Evolutionary conservation across 805 yeast genomes (phyloP).

Genomic region (Lipomyces kockii): DNA sequence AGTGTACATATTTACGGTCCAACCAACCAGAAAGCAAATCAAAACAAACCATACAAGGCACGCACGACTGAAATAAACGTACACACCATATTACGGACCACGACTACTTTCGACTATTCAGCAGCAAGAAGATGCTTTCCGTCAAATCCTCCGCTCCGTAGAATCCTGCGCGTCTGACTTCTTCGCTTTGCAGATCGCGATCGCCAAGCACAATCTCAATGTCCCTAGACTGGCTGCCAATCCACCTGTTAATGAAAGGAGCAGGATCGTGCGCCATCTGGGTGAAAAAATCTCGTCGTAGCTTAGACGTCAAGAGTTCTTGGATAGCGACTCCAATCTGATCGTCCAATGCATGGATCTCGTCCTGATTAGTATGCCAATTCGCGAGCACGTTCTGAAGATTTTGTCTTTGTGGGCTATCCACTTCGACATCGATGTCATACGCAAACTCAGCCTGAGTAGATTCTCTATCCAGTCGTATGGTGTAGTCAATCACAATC

Average conservation of each 20-base stretch:
- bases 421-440: slow-evolving; percentile 69
- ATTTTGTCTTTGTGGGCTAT: slow-evolving; percentile 45
- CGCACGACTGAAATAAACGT: neutral
- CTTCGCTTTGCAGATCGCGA: slow-evolving; percentile 86
- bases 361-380: slow-evolving; percentile 50
- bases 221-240: slow-evolving; percentile 80
- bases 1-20: neutral
- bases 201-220: slow-evolving; percentile 87
- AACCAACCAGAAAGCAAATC: neutral
- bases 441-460: slow-evolving; percentile 54
- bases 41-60: neutral
- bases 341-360: slow-evolving; percentile 51
- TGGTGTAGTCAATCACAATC: slow-evolving; percentile 70
- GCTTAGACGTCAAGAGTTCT: slow-evolving; percentile 55
- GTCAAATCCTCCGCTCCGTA: slow-evolving; percentile 73
- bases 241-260: slow-evolving; percentile 70
- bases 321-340: slow-evolving; percentile 55
- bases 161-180: slow-evolving; percentile 81
- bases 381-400: slow-evolving; percentile 47
- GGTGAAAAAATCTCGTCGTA: slow-evolving; percentile 78
- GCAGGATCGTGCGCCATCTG: slow-evolving; percentile 79
- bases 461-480: slow-evolving; percentile 78
- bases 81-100: neutral
- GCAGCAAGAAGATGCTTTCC: slow-evolving; percentile 67
- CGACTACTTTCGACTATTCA: slow-evolving; percentile 19